A percentile compares a stretch with the other conserved stretches of the same genome.
Conservation (phyloP, 768 basidiomycete species). For the Tylopilus intermedius region DNA sequence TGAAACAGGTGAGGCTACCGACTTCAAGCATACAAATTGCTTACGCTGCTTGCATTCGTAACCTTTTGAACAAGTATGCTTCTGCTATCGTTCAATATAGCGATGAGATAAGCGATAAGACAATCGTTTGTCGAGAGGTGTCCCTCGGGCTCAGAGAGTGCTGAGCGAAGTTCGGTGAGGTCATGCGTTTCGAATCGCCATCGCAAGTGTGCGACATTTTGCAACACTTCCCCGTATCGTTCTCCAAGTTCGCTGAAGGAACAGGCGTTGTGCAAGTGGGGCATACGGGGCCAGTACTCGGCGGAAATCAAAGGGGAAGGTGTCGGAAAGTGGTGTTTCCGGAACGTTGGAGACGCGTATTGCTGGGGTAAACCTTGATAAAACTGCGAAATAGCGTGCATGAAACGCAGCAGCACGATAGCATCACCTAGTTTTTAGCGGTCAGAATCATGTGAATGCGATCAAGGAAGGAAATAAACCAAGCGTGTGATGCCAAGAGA, state of each 20-base stretch:
- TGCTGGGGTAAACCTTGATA: slow-evolving; percentile 22
- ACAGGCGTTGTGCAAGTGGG: slow-evolving; percentile 10
- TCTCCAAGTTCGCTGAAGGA: not conserved
- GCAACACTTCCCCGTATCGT: not conserved
- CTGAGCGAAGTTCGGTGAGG: slow-evolving; percentile 13
- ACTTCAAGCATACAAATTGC: not conserved
- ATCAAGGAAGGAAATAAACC: slow-evolving; percentile 15
- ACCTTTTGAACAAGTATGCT: slow-evolving; percentile 11
- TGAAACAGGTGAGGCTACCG: not conserved
- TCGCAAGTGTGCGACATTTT: slow-evolving; percentile 12
- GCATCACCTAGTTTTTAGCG: slow-evolving; percentile 25
- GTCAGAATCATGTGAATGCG: not conserved
- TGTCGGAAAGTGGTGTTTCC: slow-evolving; percentile 19
- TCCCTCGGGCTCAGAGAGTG: not conserved
- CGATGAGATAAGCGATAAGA: slow-evolving; percentile 25
- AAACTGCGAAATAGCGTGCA: slow-evolving; percentile 26
- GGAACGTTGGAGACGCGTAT: slow-evolving; percentile 20
- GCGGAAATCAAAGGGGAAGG: slow-evolving; percentile 13
- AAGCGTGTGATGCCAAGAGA: slow-evolving; percentile 34
- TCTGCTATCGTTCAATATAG: slow-evolving; percentile 16
- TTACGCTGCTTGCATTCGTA: slow-evolving; percentile 25
- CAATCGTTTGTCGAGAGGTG: slow-evolving; percentile 25
- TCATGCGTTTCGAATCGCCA: slow-evolving; percentile 13
- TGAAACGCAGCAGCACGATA: slow-evolving; percentile 24
- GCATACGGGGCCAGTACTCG: slow-evolving; percentile 19